Evolutionary conservation across 73 alveolate species (phyloP).

Genomic region (Tetrahymena malaccensis): DNA sequence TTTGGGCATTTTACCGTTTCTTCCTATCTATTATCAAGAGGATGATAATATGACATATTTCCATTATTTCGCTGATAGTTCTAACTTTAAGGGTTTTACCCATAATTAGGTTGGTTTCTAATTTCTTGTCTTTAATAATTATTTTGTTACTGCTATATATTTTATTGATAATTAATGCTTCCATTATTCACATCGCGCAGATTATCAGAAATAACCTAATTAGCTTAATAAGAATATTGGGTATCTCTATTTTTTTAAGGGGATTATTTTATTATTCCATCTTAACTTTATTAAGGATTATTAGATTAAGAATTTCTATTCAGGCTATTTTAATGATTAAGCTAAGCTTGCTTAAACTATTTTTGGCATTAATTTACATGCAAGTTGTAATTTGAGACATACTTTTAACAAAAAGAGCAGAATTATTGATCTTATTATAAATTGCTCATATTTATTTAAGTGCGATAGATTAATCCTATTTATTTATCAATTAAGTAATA

Average conservation of each 20-base stretch:
- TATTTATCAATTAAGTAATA: no score
- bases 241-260: neutral
- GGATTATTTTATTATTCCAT: no score
- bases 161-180: no score
- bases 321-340: no score
- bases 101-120: neutral
- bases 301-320: no score
- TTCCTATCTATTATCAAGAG: neutral
- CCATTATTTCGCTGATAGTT: neutral
- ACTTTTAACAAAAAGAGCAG: neutral
- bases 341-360: neutral
- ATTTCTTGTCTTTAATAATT: no score
- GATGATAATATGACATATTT: neutral
- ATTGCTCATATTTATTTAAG: neutral
- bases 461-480: neutral
- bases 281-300: neutral
- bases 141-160: no score
- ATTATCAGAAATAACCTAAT: neutral
- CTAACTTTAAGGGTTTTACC: neutral
- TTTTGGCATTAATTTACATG: neutral
- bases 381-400: no score
- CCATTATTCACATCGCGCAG: neutral
- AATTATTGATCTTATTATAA: no score
- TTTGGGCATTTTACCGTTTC: neutral
- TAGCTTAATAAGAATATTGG: neutral